These are phyloP conservation scores for Penicillium sp. DNA, from an alignment of 2,329 filamentous ascomycete species.

Conservation along the genomic window DNA sequence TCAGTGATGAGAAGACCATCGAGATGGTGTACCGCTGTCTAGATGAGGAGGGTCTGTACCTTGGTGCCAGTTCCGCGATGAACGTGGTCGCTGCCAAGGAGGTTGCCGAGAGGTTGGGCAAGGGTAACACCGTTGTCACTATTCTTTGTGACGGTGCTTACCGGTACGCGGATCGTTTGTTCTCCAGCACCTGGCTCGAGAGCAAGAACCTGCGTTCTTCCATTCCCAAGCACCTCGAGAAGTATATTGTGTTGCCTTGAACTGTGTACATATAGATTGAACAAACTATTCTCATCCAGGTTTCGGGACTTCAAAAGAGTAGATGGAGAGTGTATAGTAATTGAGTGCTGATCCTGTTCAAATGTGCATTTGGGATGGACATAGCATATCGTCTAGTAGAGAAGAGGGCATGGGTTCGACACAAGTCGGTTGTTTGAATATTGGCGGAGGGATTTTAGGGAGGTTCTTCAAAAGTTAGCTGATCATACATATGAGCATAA, in stretches of 20 bases:
- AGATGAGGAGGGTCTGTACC: conserved; percentile 92
- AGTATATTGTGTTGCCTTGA: conserved; percentile 89
- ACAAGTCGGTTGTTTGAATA: too few relatives aligned
- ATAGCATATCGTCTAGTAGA: neutral
- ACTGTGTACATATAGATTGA: conserved; percentile 1
- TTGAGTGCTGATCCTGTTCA: neutral
- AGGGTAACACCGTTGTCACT: conserved; percentile 87
- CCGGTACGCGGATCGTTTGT: conserved; percentile 88
- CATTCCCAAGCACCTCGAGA: conserved; percentile 80
- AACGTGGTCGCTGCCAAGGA: conserved; percentile 96
- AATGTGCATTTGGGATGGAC: neutral
- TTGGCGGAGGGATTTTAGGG: neutral
- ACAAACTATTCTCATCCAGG: neutral
- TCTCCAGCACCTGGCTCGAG: conserved; percentile 85
- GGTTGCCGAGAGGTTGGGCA: conserved; percentile 84
- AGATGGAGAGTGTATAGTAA: neutral
- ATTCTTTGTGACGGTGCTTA: conserved; percentile 97
- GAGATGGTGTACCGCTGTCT: conserved; percentile 97
- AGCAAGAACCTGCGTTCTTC: conserved; percentile 78
- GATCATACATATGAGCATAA: neutral
- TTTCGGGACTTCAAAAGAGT: neutral
- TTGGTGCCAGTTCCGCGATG: conserved; percentile 87
- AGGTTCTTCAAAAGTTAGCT: neutral
- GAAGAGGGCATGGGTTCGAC: neutral
- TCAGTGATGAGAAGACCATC: conserved; percentile 90